Evolutionary conservation across 768 basidiomycete genomes (phyloP).

Genomic region (Cantharellus anzutake): DNA sequence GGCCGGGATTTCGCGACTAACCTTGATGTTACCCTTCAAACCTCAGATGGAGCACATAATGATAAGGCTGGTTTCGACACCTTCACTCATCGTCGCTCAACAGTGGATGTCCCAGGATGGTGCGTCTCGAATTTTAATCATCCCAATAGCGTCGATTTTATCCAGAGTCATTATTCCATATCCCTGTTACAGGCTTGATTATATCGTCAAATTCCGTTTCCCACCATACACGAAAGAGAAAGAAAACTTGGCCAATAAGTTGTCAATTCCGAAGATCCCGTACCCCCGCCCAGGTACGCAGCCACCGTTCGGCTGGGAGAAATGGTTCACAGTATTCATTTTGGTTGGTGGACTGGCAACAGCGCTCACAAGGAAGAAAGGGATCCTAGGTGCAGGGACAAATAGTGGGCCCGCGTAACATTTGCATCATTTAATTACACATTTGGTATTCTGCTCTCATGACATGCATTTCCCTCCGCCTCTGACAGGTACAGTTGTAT

Average conservation of each 20-base stretch:
- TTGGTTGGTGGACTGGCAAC: too few relatives aligned
- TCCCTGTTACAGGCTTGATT: conserved; percentile 26
- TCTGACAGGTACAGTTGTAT: too few relatives aligned
- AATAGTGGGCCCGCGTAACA: too few relatives aligned
- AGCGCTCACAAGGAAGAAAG: too few relatives aligned
- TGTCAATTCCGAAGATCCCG: not conserved
- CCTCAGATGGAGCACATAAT: conserved; percentile 32
- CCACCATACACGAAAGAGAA: conserved; percentile 30
- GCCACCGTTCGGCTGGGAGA: not conserved
- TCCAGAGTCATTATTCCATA: not conserved
- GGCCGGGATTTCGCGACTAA: not conserved
- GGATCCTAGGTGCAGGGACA: too few relatives aligned
- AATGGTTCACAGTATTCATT: too few relatives aligned
- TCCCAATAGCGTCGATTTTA: conserved; percentile 1
- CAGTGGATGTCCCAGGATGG: conserved; percentile 25
- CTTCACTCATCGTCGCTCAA: conserved; percentile 39
- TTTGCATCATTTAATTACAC: too few relatives aligned
- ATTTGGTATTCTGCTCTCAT: too few relatives aligned
- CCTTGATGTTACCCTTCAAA: not conserved
- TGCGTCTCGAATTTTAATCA: conserved; percentile 34
- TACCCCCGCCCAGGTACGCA: not conserved
- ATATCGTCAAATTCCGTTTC: conserved; percentile 31
- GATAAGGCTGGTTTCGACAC: conserved; percentile 34
- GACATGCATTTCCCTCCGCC: too few relatives aligned
- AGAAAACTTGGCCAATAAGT: not conserved